Evolutionary conservation across 805 yeast genomes (phyloP), one percentile per base, ranked within the genome.

Genomic region (Pichia ethanolica): DNA sequence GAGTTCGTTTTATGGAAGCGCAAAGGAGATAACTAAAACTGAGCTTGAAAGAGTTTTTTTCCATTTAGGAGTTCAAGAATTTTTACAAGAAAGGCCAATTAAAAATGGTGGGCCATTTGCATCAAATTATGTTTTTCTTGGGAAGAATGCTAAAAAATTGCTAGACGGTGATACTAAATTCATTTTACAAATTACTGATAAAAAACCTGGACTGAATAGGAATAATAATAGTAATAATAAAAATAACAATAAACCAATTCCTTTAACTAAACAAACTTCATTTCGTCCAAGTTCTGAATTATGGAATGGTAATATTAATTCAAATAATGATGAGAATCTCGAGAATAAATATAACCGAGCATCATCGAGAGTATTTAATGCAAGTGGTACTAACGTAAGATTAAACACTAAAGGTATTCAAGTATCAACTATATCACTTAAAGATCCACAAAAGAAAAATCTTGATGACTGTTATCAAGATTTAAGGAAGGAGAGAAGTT

Each of bases 21-120:
- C 96, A 5, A 78, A 74, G 56, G 71, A 67, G 7, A 61, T 83
- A 56, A 77, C 78, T n/a, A 81, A 81, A 53, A 77, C 81, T 3
- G 88, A 83, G 35, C 73, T 87, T 33, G 96, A 90, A 64, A 72
- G 98, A 53, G 78, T 93, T 7, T 85, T 90, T 54, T 89, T 88
- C 63, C 83, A 83, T 55, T 67, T 93, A 51, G 74, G 88, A 30
- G 77, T 86, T 10, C 80, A 81, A 49, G 77, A 79, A 27, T 74
- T 82, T 12, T 64, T 93, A 35, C 74, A 73, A 50, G 97, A 90
- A 62, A 84, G 82, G 58, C 77, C 89, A 2, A 78, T 82, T 73
- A 86, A 81, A 56, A 44, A 49, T 11, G 79, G 76, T 25, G 76
- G 80, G n/a, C 95, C 96, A 0, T 90, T 83, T 69, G 86, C 95